These are phyloP conservation scores for Kockiozyma suomiensis DNA, from an alignment of 805 yeast species.

Conservation along the genomic window DNA sequence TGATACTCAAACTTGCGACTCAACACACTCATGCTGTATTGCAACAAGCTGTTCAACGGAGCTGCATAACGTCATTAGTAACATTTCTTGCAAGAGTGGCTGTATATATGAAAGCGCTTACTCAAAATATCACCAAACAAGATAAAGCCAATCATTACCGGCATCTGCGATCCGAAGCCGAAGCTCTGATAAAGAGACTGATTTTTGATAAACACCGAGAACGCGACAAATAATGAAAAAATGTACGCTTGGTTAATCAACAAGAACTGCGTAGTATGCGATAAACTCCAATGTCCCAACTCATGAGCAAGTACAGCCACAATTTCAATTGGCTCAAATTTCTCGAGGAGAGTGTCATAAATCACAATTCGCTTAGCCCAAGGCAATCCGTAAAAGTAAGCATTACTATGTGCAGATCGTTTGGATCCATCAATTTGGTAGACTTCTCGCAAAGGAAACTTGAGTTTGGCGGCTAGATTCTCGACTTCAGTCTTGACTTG, in stretches of 20 bases:
- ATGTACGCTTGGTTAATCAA: constrained; percentile 64
- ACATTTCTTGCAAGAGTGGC: neutral
- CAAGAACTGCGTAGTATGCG: constrained; percentile 81
- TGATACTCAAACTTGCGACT: constrained; percentile 89
- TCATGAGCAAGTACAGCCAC: constrained; percentile 98
- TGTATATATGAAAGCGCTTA: neutral
- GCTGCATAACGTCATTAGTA: constrained; percentile 39
- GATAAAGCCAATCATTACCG: constrained; percentile 78
- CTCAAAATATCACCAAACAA: constrained; percentile 71
- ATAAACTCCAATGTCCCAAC: constrained; percentile 95
- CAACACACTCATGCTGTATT: constrained; percentile 66
- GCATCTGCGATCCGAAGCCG: constrained; percentile 69
- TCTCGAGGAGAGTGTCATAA: constrained; percentile 85
- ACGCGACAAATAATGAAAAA: constrained; percentile 66
- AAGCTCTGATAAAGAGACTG: constrained; percentile 73
- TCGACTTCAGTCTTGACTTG: constrained; percentile 82
- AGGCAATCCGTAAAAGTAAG: constrained; percentile 93
- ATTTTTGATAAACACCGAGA: constrained; percentile 80
- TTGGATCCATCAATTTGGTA: constrained; percentile 96
- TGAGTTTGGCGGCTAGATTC: constrained; percentile 68
- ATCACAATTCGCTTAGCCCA: constrained; percentile 96
- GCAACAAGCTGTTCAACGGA: constrained; percentile 72
- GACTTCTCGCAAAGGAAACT: constrained; percentile 83
- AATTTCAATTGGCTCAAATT: constrained; percentile 74
- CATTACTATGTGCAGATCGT: constrained; percentile 95